Percentiles rank a stretch among this genome's conserved stretches.
These are phyloP conservation scores for Colletotrichum tamarilloi DNA, from an alignment of 2,329 filamentous ascomycete species.

Conservation along the genomic window DNA sequence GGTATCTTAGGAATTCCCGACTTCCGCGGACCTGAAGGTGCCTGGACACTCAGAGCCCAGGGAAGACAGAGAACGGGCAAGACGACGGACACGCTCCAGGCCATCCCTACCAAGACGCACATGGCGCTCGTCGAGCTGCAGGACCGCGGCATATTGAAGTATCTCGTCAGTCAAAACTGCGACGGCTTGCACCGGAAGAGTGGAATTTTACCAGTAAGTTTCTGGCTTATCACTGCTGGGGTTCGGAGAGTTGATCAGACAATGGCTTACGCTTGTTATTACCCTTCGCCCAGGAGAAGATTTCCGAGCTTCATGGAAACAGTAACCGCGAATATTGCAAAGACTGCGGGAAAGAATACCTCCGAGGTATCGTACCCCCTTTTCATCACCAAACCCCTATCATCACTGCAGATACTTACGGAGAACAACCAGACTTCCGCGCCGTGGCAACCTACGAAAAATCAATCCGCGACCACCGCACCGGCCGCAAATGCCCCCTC, in stretches of 20 bases:
- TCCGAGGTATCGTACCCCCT: conserved; percentile 47
- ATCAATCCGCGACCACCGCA: conserved; percentile 57
- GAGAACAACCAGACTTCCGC: conserved; percentile 50
- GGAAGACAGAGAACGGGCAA: conserved; percentile 47
- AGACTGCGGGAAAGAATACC: conserved; percentile 57
- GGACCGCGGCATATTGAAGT: conserved; percentile 52
- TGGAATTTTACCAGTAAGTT: conserved; percentile 54
- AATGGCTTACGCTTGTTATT: not conserved
- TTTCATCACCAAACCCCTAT: not conserved
- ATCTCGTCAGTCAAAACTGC: conserved; percentile 58
- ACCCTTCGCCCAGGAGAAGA: conserved; percentile 42
- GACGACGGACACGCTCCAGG: conserved; percentile 51
- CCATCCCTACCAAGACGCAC: conserved; percentile 56
- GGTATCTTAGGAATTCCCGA: conserved; percentile 53
- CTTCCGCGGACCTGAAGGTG: conserved; percentile 58
- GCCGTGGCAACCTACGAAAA: conserved; percentile 56
- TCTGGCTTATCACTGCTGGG: not conserved
- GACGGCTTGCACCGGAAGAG: conserved; percentile 58
- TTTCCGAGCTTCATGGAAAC: conserved; percentile 60
- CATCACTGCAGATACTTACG: not conserved
- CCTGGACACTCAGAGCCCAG: conserved; percentile 57
- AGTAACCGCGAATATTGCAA: conserved; percentile 58
- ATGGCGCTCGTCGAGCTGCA: conserved; percentile 60
- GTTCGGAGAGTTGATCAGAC: too few species aligned
- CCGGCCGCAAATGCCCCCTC: conserved; percentile 53